Conservation (phyloP, 768 basidiomycete genomes). For the Xerocomus brunneocitrinus region DNA sequence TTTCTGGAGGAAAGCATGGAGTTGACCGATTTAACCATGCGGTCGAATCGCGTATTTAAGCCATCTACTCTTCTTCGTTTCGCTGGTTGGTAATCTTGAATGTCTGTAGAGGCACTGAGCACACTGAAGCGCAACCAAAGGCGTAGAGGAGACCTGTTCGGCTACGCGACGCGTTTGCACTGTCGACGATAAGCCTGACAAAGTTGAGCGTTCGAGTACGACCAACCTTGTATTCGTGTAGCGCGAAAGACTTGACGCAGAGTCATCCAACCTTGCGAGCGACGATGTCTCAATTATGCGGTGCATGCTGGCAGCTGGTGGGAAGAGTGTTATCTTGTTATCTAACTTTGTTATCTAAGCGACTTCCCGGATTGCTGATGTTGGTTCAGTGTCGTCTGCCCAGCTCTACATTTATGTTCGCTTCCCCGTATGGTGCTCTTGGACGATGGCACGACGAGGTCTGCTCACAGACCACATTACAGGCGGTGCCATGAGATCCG, state of each 20-base stretch:
- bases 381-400: neutral
- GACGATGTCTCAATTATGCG: neutral
- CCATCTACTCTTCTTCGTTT: slow-evolving; percentile 49
- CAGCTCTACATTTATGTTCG: neutral
- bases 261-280: slow-evolving; percentile 1
- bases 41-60: slow-evolving; percentile 59
- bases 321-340: neutral
- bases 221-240: slow-evolving; percentile 11
- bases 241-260: slow-evolving; percentile 12
- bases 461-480: too few relatives aligned
- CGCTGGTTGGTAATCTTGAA: slow-evolving; percentile 10
- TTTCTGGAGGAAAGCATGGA: slow-evolving; percentile 26
- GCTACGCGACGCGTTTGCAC: neutral
- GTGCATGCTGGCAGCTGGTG: neutral
- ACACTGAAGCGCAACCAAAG: neutral
- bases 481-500: slow-evolving; percentile 4
- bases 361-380: neutral
- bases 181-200: neutral
- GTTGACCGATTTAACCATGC: slow-evolving; percentile 61
- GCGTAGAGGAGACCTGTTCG: slow-evolving; percentile 12
- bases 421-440: neutral
- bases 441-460: too few relatives aligned
- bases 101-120: slow-evolving; percentile 8
- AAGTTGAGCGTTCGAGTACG: neutral
- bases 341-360: slow-evolving; percentile 12